A percentile compares a stretch with the other conserved stretches of the same genome.
phyloP scores from a whole-genome alignment of 2,329 filamentous ascomycete genomes.

The Clarireedia monteithiana region DNA sequence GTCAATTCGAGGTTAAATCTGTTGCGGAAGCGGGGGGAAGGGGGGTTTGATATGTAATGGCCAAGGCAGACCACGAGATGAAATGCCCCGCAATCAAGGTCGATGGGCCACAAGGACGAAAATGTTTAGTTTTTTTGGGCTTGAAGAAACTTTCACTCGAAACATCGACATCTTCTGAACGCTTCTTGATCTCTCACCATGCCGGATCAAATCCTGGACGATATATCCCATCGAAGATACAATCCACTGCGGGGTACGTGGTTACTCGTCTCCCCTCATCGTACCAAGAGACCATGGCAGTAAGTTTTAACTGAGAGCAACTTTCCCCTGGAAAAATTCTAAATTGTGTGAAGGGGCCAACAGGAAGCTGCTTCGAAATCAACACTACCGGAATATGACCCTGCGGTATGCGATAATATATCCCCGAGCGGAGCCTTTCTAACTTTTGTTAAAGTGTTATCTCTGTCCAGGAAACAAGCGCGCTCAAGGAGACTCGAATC shows the following conservation, averaged over 20 bases:
- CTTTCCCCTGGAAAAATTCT: not conserved
- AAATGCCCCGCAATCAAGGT: too few species aligned
- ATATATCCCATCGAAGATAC: constrained; percentile 92
- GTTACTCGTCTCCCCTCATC: constrained; percentile 90
- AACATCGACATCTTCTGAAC: too few species aligned
- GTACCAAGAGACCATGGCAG: constrained; percentile 98
- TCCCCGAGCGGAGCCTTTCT: constrained; percentile 3
- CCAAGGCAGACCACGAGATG: too few species aligned
- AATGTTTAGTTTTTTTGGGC: too few species aligned
- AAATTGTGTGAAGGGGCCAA: constrained; percentile 52
- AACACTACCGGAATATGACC: constrained; percentile 72
- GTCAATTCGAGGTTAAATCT: too few species aligned
- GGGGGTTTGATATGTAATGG: too few species aligned
- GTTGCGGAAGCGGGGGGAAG: too few species aligned
- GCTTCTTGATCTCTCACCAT: constrained; percentile 36
- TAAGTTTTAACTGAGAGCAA: constrained; percentile 40
- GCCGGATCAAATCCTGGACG: constrained; percentile 74
- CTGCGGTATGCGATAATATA: constrained; percentile 41
- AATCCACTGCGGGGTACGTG: constrained; percentile 87
- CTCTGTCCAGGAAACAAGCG: constrained; percentile 87
- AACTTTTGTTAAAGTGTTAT: constrained; percentile 61
- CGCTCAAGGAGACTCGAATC: constrained; percentile 80
- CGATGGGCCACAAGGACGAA: too few species aligned
- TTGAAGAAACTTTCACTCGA: too few species aligned
- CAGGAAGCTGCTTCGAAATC: constrained; percentile 65